Evolutionary conservation across 441 rosid species (phyloP).

Genomic region (Arabidopsis lyrata): DNA sequence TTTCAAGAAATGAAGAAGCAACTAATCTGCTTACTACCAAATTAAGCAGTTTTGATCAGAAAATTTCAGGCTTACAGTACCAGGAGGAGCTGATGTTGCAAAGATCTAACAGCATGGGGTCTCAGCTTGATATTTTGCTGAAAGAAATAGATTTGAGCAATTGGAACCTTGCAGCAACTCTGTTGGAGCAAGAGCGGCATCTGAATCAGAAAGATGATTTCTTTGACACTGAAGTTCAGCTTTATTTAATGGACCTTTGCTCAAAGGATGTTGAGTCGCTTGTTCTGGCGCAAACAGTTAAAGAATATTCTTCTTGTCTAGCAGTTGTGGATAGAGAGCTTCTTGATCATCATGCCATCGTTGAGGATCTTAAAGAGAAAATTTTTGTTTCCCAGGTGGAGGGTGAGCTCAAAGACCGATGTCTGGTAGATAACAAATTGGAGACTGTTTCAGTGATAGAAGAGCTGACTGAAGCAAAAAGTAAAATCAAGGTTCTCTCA

Average conservation of each 20-base stretch:
- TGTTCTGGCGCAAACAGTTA: conserved; percentile 59
- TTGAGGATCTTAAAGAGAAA: conserved; percentile 63
- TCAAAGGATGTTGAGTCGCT: conserved; percentile 82
- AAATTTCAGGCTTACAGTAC: conserved; percentile 70
- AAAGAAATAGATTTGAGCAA: conserved; percentile 81
- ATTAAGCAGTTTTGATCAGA: conserved; percentile 76
- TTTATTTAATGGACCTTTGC: conserved; percentile 52
- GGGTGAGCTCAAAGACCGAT: conserved; percentile 60
- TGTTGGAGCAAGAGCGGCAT: conserved; percentile 65
- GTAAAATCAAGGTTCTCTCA: conserved; percentile 36
- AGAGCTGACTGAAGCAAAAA: conserved; percentile 53
- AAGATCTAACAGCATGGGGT: conserved; percentile 82
- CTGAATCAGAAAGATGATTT: conserved; percentile 60
- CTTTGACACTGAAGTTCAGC: conserved; percentile 68
- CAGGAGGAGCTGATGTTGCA: conserved; percentile 96
- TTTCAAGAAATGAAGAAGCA: conserved; percentile 86
- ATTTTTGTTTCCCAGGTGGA: conserved; percentile 59
- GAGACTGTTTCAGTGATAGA: conserved; percentile 43
- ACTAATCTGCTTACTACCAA: conserved; percentile 66
- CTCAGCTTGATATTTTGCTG: conserved; percentile 78
- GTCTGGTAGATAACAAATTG: conserved; percentile 50
- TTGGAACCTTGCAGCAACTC: conserved; percentile 56
- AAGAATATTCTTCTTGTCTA: conserved; percentile 56
- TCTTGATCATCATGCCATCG: conserved; percentile 43
- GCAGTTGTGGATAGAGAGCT: conserved; percentile 50